Conservation (phyloP, 75 land plant species). For the Cryptomeria japonica region DNA sequence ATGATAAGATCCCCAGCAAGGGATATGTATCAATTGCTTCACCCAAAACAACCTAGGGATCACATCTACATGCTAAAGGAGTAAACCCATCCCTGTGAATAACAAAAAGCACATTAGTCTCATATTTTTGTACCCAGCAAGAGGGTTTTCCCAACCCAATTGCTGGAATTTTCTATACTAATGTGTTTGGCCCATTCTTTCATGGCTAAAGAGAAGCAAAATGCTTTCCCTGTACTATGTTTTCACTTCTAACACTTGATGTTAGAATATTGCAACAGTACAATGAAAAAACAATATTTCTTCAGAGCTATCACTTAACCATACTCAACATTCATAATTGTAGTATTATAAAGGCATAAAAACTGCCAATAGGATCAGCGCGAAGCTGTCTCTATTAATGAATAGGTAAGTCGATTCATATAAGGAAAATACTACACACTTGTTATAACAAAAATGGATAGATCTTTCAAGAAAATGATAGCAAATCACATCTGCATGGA, state of each 20-base stretch:
- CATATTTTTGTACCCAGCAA: background rate
- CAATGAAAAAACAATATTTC: background rate
- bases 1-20: background rate
- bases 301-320: background rate
- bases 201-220: background rate
- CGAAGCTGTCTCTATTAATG: background rate
- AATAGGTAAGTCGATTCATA: background rate
- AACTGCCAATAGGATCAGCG: background rate
- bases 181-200: background rate
- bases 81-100: background rate
- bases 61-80: background rate
- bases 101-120: background rate
- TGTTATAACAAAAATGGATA: background rate
- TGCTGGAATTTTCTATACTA: background rate
- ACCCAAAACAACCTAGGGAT: background rate
- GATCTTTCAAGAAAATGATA: background rate
- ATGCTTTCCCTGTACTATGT: background rate
- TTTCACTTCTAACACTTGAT: background rate
- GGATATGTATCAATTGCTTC: background rate
- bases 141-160: background rate
- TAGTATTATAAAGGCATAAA: background rate
- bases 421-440: background rate
- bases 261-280: background rate
- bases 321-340: background rate
- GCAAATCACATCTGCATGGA: background rate